Evolutionary conservation across 257 asterid species (phyloP).

Genomic region (Solanum paucissectum): DNA sequence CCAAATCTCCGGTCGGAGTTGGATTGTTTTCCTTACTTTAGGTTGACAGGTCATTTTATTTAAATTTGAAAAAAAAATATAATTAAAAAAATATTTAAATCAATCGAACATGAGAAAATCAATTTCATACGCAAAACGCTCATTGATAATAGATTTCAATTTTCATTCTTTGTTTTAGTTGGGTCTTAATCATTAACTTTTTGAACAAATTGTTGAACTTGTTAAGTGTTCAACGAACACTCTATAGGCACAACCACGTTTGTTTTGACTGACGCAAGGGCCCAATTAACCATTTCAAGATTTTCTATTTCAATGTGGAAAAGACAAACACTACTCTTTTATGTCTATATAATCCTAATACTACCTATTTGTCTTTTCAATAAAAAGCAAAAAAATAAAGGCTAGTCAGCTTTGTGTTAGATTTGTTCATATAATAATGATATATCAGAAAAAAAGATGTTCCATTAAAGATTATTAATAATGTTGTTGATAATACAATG

Average conservation of each 20-base stretch:
- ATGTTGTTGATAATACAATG: not conserved
- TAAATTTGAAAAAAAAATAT: too few relatives aligned
- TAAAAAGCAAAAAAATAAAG: not conserved
- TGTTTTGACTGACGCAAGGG: not conserved
- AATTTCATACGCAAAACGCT: not conserved
- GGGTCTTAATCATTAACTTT: not conserved
- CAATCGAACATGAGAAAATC: too few relatives aligned
- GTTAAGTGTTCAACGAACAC: not conserved
- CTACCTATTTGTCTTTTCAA: not conserved
- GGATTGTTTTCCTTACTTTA: not conserved
- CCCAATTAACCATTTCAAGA: not conserved
- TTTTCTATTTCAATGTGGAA: not conserved
- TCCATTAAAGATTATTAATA: not conserved
- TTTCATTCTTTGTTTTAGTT: not conserved
- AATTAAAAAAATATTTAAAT: too few relatives aligned
- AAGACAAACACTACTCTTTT: not conserved
- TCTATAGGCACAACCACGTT: not conserved
- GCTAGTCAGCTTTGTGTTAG: not conserved
- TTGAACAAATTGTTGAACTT: not conserved
- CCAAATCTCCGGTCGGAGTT: not conserved
- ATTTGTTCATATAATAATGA: not conserved
- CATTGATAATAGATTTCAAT: not conserved
- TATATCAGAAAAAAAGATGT: not conserved
- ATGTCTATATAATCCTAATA: not conserved
- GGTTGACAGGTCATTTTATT: not conserved